Conservation (phyloP, 2,329 filamentous ascomycete species). For the Fusarium equiseti region DNA sequence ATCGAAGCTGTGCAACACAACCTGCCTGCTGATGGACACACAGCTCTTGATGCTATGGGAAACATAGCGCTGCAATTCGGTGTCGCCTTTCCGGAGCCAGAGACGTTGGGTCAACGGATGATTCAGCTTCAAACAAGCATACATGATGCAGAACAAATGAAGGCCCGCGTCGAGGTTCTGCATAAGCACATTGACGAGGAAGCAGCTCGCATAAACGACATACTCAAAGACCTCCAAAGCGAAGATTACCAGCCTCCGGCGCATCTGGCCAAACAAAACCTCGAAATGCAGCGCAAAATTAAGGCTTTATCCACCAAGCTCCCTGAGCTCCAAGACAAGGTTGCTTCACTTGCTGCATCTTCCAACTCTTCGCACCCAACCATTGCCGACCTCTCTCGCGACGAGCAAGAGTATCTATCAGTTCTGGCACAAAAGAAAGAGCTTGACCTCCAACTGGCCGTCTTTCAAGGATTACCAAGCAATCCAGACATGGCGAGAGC, state of each 20-base stretch:
- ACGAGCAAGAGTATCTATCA: constrained; percentile 69
- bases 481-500: constrained; percentile 75
- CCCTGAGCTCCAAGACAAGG: constrained; percentile 69
- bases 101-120: constrained; percentile 64
- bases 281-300: constrained; percentile 77
- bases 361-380: constrained; percentile 57
- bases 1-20: constrained; percentile 66
- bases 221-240: constrained; percentile 59
- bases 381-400: constrained; percentile 68
- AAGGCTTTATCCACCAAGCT: constrained; percentile 76
- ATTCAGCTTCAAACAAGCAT: constrained; percentile 67
- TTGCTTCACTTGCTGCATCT: constrained; percentile 56
- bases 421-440: constrained; percentile 69
- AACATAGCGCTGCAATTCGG: constrained; percentile 63
- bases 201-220: constrained; percentile 53
- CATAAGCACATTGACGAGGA: constrained; percentile 67
- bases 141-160: constrained; percentile 67
- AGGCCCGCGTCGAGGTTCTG: constrained; percentile 67
- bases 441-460: constrained; percentile 71
- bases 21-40: constrained; percentile 66
- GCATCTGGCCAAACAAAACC: constrained; percentile 75
- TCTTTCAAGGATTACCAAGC: constrained; percentile 79
- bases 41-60: constrained; percentile 70
- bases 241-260: constrained; percentile 66
- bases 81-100: constrained; percentile 61